These are phyloP conservation scores for Kwoniella shandongensis DNA, from an alignment of 768 basidiomycete genomes.

Conservation along the genomic window DNA sequence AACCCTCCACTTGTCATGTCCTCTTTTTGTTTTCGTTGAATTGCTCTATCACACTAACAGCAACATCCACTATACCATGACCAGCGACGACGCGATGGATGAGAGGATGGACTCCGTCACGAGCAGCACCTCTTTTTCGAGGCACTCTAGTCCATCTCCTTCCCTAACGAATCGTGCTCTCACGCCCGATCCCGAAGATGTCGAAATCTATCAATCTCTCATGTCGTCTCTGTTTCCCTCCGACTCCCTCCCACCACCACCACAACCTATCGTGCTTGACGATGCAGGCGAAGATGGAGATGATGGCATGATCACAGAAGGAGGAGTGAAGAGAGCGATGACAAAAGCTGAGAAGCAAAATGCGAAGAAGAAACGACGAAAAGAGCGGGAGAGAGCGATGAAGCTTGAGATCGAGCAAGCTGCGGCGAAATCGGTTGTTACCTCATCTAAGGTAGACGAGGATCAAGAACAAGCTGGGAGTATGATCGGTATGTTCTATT, in stretches of 20 bases:
- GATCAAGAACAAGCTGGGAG: not conserved
- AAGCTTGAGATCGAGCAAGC: not conserved
- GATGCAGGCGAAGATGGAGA: not conserved
- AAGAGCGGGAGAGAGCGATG: slow-evolving; percentile 20
- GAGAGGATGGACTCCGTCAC: no score
- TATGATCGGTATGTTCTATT: not conserved
- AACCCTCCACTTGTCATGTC: slow-evolving; percentile 7
- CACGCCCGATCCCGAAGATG: slow-evolving; percentile 12
- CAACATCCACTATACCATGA: not conserved
- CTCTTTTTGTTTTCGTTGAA: not conserved
- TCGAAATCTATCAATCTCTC: slow-evolving; percentile 3
- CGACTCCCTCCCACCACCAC: slow-evolving; percentile 6
- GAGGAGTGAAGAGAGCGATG: slow-evolving; percentile 16
- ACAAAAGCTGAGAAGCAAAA: slow-evolving; percentile 34
- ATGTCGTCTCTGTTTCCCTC: slow-evolving; percentile 13
- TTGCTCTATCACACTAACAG: not conserved
- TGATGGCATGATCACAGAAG: slow-evolving; percentile 3
- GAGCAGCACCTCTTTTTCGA: not conserved
- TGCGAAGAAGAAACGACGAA: slow-evolving; percentile 29
- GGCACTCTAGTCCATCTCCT: no score
- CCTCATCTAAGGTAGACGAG: not conserved
- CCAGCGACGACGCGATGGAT: no score
- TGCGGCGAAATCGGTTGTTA: not conserved
- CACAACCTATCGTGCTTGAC: not conserved
- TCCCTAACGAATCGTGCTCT: no score